A percentile compares a stretch with the other conserved stretches of the same genome.
These are phyloP conservation scores for Mucor saturninus DNA, from an alignment of 371 early-diverging fungal species.

Conservation along the genomic window DNA sequence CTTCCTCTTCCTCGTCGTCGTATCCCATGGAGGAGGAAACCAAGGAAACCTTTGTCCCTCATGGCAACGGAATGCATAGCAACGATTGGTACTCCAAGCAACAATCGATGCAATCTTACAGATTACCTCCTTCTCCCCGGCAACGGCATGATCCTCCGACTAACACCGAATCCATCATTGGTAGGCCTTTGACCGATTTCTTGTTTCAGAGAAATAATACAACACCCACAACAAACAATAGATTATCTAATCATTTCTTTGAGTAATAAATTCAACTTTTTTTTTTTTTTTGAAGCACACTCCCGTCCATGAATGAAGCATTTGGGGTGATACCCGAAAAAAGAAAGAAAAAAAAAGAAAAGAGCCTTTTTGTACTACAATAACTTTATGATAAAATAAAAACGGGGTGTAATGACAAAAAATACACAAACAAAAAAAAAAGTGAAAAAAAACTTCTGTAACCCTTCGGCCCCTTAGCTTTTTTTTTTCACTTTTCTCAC, in stretches of 20 bases:
- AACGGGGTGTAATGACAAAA: not conserved
- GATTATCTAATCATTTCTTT: slow-evolving; percentile 3
- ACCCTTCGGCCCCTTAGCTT: slow-evolving; percentile 30
- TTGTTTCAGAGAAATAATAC: slow-evolving; percentile 24
- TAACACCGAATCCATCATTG: slow-evolving; percentile 26
- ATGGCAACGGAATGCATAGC: slow-evolving; percentile 9
- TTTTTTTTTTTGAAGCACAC: not conserved
- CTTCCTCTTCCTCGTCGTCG: too few relatives aligned
- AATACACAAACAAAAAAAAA: not conserved
- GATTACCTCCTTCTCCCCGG: slow-evolving; percentile 23
- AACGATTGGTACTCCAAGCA: slow-evolving; percentile 20
- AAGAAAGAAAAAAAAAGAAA: not conserved
- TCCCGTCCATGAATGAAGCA: not conserved
- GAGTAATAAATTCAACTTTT: not conserved
- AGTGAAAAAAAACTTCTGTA: slow-evolving; percentile 20
- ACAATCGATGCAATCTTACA: slow-evolving; percentile 14
- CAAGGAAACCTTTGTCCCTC: not conserved
- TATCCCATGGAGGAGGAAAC: not conserved
- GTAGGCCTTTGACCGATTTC: slow-evolving; percentile 40
- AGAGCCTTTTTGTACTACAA: too few relatives aligned
- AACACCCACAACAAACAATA: slow-evolving; percentile 5
- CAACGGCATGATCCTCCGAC: slow-evolving; percentile 20
- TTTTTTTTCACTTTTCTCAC: slow-evolving; percentile 18
- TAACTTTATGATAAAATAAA: not conserved
- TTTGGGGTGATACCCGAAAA: slow-evolving; percentile 7